Conservation (phyloP, 331 rosid genomes). For the Dryas integrifolia region DNA sequence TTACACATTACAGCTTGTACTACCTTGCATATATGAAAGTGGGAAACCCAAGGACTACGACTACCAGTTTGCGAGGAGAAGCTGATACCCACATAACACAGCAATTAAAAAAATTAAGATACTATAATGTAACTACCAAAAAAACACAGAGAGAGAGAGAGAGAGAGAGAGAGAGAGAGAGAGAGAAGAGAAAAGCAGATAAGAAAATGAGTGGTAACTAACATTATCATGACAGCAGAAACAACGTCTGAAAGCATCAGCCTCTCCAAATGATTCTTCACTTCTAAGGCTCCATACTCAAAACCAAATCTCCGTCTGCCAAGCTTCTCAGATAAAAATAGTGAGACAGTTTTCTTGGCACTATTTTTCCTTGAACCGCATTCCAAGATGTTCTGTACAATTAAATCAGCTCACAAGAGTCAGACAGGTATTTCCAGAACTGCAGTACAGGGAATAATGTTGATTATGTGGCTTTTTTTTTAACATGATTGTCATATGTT, state of each 20-base stretch:
- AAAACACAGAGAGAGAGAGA: not conserved
- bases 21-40: constrained; percentile 72
- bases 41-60: constrained; percentile 85
- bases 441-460: not conserved
- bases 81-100: constrained; percentile 27
- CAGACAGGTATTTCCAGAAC: constrained; percentile 7
- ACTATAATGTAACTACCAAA: not conserved
- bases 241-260: constrained; percentile 59
- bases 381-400: constrained; percentile 62
- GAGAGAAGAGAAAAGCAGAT: not conserved
- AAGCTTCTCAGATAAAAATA: constrained; percentile 69
- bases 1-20: constrained; percentile 6
- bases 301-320: constrained; percentile 61
- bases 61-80: constrained; percentile 47
- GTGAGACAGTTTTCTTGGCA: constrained; percentile 53
- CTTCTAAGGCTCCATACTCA: constrained; percentile 82
- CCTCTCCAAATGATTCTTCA: constrained; percentile 74
- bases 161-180: not conserved
- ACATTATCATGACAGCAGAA: constrained; percentile 70
- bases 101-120: constrained; percentile 11
- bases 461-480: not conserved
- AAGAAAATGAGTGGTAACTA: constrained; percentile 10
- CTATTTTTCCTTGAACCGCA: constrained; percentile 67
- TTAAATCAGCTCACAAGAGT: constrained; percentile 11
- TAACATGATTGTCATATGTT: not conserved